Evolutionary conservation across 768 basidiomycete genomes (phyloP), one percentile per base, ranked within the genome.

Genomic region (Tricholoma sp.): DNA sequence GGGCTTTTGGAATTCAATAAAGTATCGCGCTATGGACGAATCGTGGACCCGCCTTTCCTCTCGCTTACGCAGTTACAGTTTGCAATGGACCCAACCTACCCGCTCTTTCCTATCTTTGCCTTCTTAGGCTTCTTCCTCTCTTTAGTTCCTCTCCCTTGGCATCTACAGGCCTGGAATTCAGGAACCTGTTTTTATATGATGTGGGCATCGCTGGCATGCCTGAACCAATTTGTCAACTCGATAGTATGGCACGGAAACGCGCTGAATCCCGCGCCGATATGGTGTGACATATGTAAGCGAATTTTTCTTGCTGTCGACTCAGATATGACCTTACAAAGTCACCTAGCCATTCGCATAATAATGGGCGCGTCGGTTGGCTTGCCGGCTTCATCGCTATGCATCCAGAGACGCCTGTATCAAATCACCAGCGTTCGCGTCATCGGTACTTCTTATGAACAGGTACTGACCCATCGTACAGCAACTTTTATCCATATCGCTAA

Each of bases 151-250:
- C n/a, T n/a, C n/a, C n/a, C n/a, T n/a, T n/a, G n/a, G n/a, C n/a
- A n/a, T n/a, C n/a, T 36, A 36, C 28, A 11, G 32, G 49, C 77
- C 8, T 78, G 77, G 75, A 80, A 80, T 65, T 77, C 82, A 9
- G 88, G 86, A 17, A 89, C 88, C 8, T 82, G 88, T 58, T 67
- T 82, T 44, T 85, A 81, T 72, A 90, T 91, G 72, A 55, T 74
- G 36, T 91, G 89, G 90, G 76, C 76, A 7, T 80, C 76, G 1
- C 53, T 81, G 4, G 74, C 73, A 9, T 84, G 83, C 65, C 76
- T 91, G 45, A 77, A 78, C 52, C 68, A 75, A 48, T 84, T 80
- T 63, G 68, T 90, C 62, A 86, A 91, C 70, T 79, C 83, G 2
- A 71, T 90, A 37, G 65, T 91, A n/a, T 93, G 90, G 91, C 72